Percentiles rank a stretch among this genome's conserved stretches.
phyloP scores from a whole-genome alignment of 2,329 filamentous ascomycete genomes.

The Shiraia sp. region DNA sequence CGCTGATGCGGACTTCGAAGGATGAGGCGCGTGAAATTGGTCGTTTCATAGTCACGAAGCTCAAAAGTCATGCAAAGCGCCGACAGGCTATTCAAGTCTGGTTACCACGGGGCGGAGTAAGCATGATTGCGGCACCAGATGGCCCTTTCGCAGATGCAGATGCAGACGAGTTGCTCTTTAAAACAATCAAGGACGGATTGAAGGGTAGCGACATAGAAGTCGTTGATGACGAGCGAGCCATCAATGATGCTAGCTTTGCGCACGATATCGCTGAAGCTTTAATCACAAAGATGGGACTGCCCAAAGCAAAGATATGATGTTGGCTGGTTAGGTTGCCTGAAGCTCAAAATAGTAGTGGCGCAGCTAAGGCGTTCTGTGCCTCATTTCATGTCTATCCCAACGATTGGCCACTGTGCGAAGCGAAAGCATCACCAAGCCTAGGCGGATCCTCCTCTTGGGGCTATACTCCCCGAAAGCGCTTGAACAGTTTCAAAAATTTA shows the following conservation, averaged over 20 bases:
- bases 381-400: not conserved
- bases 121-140: constrained; percentile 59
- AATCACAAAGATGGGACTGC: constrained; percentile 24
- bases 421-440: not conserved
- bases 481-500: no score
- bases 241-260: constrained; percentile 62
- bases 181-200: constrained; percentile 55
- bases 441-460: not conserved
- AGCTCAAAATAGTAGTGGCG: not conserved
- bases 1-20: constrained; percentile 65
- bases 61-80: constrained; percentile 48
- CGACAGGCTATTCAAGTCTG: constrained; percentile 58
- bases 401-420: not conserved
- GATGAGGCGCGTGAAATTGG: constrained; percentile 63
- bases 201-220: constrained; percentile 54
- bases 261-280: constrained; percentile 52
- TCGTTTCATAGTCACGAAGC: constrained; percentile 58
- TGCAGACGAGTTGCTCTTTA: constrained; percentile 54
- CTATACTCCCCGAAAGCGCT: no score
- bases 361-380: constrained; percentile 2
- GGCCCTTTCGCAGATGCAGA: constrained; percentile 58
- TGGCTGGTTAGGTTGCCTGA: constrained; percentile 2
- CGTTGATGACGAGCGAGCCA: constrained; percentile 53
- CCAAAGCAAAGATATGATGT: not conserved
- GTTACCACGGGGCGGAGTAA: constrained; percentile 64